Evolutionary conservation across 345 rosid species (phyloP).

Genomic region (Microthlaspi erraticum): DNA sequence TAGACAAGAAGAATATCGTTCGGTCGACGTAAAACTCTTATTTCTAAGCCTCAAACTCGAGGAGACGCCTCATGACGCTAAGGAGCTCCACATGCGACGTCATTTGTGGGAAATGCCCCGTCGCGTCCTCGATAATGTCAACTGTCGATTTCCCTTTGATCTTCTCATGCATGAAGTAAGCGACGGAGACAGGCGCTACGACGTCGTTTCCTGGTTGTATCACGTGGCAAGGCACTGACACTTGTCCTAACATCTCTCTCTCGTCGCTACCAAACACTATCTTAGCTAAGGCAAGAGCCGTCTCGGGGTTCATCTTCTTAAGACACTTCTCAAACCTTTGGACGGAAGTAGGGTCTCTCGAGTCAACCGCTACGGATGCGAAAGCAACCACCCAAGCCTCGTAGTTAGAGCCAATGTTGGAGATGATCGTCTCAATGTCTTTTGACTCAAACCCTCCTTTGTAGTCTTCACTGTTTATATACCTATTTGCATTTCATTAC

Average conservation of each 20-base stretch:
- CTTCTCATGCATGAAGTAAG: constrained; percentile 66
- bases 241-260: constrained; percentile 55
- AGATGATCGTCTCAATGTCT: constrained; percentile 51
- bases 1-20: constrained; percentile 2
- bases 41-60: constrained; percentile 42
- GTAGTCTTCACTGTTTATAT: constrained; percentile 59
- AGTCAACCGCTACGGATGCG: constrained; percentile 50
- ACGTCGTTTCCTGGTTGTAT: constrained; percentile 58
- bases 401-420: constrained; percentile 55
- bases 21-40: constrained; percentile 4
- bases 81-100: constrained; percentile 64
- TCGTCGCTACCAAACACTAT: constrained; percentile 64
- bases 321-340: constrained; percentile 47
- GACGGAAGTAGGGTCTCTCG: constrained; percentile 48
- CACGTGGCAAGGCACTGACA: constrained; percentile 61
- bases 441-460: constrained; percentile 61
- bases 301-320: constrained; percentile 58
- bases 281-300: constrained; percentile 64
- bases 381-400: constrained; percentile 57
- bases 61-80: constrained; percentile 47
- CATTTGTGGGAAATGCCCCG: constrained; percentile 79
- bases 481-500: constrained; percentile 50
- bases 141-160: constrained; percentile 61
- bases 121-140: constrained; percentile 51
- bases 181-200: constrained; percentile 62